A percentile compares a stretch with the other conserved stretches of the same genome.
Conservation (phyloP, 2,329 filamentous ascomycete genomes). For the Botrytis sinoallii region DNA sequence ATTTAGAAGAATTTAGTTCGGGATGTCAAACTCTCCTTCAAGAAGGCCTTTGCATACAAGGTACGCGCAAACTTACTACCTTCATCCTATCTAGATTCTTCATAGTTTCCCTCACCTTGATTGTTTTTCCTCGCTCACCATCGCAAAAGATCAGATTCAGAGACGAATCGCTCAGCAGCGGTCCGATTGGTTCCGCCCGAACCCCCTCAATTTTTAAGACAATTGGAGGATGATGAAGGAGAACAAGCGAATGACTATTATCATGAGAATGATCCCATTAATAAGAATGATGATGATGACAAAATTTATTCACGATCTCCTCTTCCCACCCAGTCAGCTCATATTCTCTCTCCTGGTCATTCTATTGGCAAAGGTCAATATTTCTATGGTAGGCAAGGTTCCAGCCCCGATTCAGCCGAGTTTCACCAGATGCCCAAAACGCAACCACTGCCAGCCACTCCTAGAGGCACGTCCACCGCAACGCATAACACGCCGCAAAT, state of each 20-base stretch:
- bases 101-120: conserved; percentile 10
- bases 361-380: conserved; percentile 23
- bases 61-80: conserved; percentile 13
- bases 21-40: conserved; percentile 24
- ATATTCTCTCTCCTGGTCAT: conserved; percentile 31
- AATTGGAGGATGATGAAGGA: conserved; percentile 12
- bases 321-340: conserved; percentile 36
- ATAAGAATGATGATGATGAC: conserved; percentile 25
- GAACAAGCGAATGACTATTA: not conserved
- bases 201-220: conserved; percentile 26
- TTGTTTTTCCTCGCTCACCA: conserved; percentile 14
- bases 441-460: conserved; percentile 20
- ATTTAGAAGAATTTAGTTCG: conserved; percentile 23
- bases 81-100: not conserved
- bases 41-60: conserved; percentile 24
- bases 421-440: conserved; percentile 33
- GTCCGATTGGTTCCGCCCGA: conserved; percentile 27
- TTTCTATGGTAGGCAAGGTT: conserved; percentile 22
- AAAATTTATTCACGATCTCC: conserved; percentile 37
- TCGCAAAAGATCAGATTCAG: conserved; percentile 29
- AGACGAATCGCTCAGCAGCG: conserved; percentile 27
- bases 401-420: conserved; percentile 28
- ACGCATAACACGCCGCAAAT: conserved; percentile 30
- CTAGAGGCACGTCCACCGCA: conserved; percentile 31
- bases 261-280: conserved; percentile 13